Evolutionary conservation across 495 filamentous ascomycete species (phyloP).

Genomic region (Entonaema liquescens): DNA sequence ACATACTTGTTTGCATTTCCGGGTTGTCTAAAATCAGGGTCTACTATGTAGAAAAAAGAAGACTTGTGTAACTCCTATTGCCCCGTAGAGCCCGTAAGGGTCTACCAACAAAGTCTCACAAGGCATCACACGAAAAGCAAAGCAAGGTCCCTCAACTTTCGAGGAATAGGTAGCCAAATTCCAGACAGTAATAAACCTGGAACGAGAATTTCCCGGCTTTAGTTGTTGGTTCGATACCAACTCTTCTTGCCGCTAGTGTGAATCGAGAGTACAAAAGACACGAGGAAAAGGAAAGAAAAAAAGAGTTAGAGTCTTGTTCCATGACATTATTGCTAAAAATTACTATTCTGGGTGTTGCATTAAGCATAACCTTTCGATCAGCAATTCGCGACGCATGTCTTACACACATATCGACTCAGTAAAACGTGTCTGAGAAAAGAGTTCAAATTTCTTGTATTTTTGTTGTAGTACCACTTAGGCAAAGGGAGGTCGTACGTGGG

Average conservation of each 20-base stretch:
- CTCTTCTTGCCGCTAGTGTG: constrained; percentile 11
- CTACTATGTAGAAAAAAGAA: too few relatives aligned
- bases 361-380: constrained; percentile 1
- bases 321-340: constrained; percentile 11
- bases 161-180: not conserved
- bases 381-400: constrained; percentile 14
- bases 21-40: not conserved
- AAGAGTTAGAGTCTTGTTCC: not conserved
- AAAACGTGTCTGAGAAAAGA: not conserved
- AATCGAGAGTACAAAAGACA: constrained; percentile 16
- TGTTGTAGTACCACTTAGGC: not conserved
- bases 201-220: not conserved
- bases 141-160: not conserved
- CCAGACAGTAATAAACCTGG: not conserved
- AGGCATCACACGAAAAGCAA: constrained; percentile 4
- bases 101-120: not conserved
- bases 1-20: not conserved
- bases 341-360: constrained; percentile 13
- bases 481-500: not conserved
- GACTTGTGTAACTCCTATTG: not conserved
- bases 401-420: constrained; percentile 7
- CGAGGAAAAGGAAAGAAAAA: not conserved
- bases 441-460: not conserved
- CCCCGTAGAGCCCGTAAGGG: not conserved
- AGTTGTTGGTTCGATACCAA: constrained; percentile 21